Evolutionary conservation across 2,329 filamentous ascomycete genomes (phyloP).

Genomic region (Penicillium hordei): DNA sequence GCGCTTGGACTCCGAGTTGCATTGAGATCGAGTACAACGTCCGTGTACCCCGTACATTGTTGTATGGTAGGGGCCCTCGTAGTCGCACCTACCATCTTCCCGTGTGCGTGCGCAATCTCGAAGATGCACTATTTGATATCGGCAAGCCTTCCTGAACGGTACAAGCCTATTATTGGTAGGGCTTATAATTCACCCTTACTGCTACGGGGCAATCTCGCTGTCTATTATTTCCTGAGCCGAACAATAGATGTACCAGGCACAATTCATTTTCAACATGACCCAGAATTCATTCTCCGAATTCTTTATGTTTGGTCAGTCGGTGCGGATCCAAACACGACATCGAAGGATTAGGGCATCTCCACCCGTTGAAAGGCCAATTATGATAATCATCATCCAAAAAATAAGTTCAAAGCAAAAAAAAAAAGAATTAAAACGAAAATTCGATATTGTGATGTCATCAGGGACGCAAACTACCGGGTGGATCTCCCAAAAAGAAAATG

Average conservation of each 20-base stretch:
- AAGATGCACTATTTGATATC: background rate
- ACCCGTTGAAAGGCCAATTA: background rate
- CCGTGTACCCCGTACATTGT: background rate
- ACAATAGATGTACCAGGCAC: background rate
- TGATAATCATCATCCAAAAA: background rate
- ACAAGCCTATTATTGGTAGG: background rate
- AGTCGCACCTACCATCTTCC: background rate
- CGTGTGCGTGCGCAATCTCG: conserved; percentile 3
- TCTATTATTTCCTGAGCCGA: background rate
- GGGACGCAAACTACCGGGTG: conserved; percentile 22
- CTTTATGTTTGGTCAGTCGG: background rate
- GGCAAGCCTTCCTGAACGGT: conserved; percentile 2
- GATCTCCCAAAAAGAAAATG: conserved; percentile 23
- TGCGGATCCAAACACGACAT: background rate
- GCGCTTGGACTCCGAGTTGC: conserved; percentile 2
- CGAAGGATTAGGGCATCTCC: background rate
- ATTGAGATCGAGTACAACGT: background rate
- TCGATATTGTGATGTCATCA: conserved; percentile 24
- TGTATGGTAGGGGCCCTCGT: background rate
- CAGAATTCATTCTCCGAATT: background rate
- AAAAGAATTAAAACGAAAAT: background rate
- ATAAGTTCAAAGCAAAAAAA: background rate
- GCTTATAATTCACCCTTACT: background rate
- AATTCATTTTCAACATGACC: background rate
- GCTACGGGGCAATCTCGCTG: background rate